phyloP scores from a whole-genome alignment of 2,329 filamentous ascomycete species.

The Tolypocladium guangdongense region DNA sequence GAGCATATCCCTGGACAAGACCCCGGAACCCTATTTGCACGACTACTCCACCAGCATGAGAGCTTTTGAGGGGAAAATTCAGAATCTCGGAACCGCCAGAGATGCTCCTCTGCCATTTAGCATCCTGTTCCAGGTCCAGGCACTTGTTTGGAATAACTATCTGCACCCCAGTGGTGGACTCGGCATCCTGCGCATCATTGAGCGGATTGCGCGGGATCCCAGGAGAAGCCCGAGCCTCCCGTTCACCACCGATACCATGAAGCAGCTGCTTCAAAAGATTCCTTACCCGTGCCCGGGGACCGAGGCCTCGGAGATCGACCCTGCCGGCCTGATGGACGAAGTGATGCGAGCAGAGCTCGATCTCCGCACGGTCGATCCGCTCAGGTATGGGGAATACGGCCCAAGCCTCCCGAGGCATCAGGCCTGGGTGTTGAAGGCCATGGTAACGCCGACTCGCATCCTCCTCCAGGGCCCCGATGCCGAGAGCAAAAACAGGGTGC shows the following conservation, averaged over 20 bases:
- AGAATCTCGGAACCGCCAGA: conserved; percentile 9
- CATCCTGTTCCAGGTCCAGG: conserved; percentile 51
- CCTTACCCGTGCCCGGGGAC: conserved; percentile 41
- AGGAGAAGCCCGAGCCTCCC: conserved; percentile 16
- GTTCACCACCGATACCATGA: conserved; percentile 42
- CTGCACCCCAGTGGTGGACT: conserved; percentile 44
- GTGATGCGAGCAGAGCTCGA: conserved; percentile 30
- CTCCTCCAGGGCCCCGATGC: conserved; percentile 49
- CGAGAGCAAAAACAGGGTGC: conserved; percentile 59
- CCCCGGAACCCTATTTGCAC: conserved; percentile 3
- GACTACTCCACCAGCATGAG: conserved; percentile 14
- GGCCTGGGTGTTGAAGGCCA: conserved; percentile 40
- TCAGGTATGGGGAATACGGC: conserved; percentile 16
- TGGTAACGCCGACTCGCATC: conserved; percentile 49
- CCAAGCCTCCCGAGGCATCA: conserved; percentile 25
- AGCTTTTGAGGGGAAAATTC: conserved; percentile 20
- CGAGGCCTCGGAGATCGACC: conserved; percentile 29
- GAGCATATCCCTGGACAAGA: conserved; percentile 7
- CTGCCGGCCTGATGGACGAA: conserved; percentile 26
- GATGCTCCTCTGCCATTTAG: conserved; percentile 32
- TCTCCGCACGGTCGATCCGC: conserved; percentile 14
- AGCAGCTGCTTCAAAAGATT: conserved; percentile 39
- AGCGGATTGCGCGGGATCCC: conserved; percentile 14
- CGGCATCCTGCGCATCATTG: conserved; percentile 33
- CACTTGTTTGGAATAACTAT: conserved; percentile 51